Evolutionary conservation across 805 yeast species (phyloP), one percentile per base, ranked within the genome.

Genomic region (Starmerella stellata): DNA sequence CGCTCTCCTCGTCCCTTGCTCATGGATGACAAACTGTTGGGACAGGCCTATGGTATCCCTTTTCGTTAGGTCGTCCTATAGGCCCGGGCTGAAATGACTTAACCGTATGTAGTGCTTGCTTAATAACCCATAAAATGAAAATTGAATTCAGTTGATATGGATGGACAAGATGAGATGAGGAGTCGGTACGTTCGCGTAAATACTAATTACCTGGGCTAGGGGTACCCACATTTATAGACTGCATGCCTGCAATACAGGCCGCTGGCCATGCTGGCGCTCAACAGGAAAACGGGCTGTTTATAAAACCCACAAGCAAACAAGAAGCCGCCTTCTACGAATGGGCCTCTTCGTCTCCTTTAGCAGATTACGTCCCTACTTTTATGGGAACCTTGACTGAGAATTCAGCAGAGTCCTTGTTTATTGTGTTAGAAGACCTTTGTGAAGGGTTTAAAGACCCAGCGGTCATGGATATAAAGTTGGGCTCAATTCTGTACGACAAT

Each of bases 201-300:
- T n/a, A n/a, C n/a, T n/a, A n/a, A n/a, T n/a, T n/a, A n/a, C n/a
- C n/a, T n/a, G n/a, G n/a, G n/a, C n/a, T n/a, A n/a, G n/a, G n/a
- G n/a, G n/a, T n/a, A n/a, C n/a, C n/a, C n/a, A n/a, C n/a, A n/a
- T n/a, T n/a, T n/a, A n/a, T n/a, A n/a, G n/a, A n/a, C n/a, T n/a
- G n/a, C n/a, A 23, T 29, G 32, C 32, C 19, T 5, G 19, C 19
- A 39, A 80, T 78, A 52, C 78, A 74, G 57, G 96, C 90, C 2
- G 96, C 95, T 0, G 98, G 98, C 4, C 98, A 87, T 52, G 79
- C 66, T 4, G 96, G 94, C 0, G 69, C 78, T 2, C 73, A 73
- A 44, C 66, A 56, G 5, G 70, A 69, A 30, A 93, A 83, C 0
- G 58, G 70, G 5, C 59, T 87, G 14, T 77, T 85, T 47, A 70